Evolutionary conservation across 179 eudicot genomes (phyloP).

Genomic region (Beta corolliflora): DNA sequence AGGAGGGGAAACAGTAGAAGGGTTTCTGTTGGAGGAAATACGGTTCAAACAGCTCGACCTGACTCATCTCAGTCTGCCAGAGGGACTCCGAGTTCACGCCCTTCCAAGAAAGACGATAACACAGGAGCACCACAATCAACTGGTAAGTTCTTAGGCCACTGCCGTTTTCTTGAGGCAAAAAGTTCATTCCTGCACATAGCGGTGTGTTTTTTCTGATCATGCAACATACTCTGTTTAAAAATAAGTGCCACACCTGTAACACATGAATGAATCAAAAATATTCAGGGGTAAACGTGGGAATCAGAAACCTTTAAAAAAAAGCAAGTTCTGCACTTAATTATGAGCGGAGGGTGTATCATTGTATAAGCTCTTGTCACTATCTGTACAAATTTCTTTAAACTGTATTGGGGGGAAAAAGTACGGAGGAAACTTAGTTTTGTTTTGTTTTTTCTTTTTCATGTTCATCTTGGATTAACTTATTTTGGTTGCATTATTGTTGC

Average conservation of each 20-base stretch:
- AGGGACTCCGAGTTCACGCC: constrained; percentile 63
- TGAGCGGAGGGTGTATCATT: too few species aligned
- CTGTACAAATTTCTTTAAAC: too few species aligned
- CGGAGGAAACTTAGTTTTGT: too few species aligned
- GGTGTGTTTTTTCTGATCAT: neutral
- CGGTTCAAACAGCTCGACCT: constrained; percentile 59
- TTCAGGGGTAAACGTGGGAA: too few species aligned
- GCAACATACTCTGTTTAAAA: neutral
- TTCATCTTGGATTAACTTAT: too few species aligned
- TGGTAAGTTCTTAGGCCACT: constrained; percentile 47
- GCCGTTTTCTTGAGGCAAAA: neutral
- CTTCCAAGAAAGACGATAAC: constrained; percentile 60
- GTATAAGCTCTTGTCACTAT: too few species aligned
- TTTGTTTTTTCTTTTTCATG: too few species aligned
- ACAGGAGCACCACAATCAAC: constrained; percentile 41
- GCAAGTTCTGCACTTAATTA: too few species aligned
- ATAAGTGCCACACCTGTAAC: neutral
- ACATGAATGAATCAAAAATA: too few species aligned
- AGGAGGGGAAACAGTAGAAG: constrained; percentile 64
- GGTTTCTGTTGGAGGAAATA: constrained; percentile 64
- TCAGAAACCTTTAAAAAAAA: too few species aligned
- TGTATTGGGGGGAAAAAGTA: too few species aligned
- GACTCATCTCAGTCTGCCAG: constrained; percentile 46
- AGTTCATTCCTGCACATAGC: neutral
- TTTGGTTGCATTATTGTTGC: too few species aligned